These are phyloP conservation scores for Firmiana major DNA, from an alignment of 345 rosid genomes.

Conservation along the genomic window DNA sequence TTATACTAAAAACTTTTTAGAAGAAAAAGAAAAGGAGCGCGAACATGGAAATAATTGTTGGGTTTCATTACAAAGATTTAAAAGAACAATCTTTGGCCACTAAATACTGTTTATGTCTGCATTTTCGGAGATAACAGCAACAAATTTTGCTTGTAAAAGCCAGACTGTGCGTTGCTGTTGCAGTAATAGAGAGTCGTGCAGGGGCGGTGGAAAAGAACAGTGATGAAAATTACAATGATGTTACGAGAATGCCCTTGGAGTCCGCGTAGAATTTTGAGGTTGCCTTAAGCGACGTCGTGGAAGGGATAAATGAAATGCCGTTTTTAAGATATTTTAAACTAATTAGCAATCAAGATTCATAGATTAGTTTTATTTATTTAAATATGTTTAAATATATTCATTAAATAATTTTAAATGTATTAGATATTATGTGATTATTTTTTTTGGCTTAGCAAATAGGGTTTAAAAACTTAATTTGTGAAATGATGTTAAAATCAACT, in stretches of 20 bases:
- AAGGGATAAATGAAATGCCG: neutral
- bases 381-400: too few relatives aligned
- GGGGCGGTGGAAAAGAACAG: neutral
- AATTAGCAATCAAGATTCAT: too few relatives aligned
- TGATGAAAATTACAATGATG: neutral
- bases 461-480: too few relatives aligned
- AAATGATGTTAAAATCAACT: too few relatives aligned
- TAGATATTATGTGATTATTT: too few relatives aligned
- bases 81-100: conserved; percentile 3
- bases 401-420: too few relatives aligned
- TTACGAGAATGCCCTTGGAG: neutral
- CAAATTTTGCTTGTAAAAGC: neutral
- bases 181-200: neutral
- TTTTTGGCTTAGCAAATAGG: too few relatives aligned
- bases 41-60: neutral
- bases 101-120: neutral
- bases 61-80: neutral
- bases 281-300: neutral
- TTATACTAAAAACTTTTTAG: neutral
- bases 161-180: neutral
- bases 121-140: neutral
- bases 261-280: neutral
- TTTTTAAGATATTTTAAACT: neutral
- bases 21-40: neutral
- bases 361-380: too few relatives aligned